These are phyloP conservation scores for Xylaria sp. DNA, from an alignment of 2,329 filamentous ascomycete genomes.

Conservation along the genomic window DNA sequence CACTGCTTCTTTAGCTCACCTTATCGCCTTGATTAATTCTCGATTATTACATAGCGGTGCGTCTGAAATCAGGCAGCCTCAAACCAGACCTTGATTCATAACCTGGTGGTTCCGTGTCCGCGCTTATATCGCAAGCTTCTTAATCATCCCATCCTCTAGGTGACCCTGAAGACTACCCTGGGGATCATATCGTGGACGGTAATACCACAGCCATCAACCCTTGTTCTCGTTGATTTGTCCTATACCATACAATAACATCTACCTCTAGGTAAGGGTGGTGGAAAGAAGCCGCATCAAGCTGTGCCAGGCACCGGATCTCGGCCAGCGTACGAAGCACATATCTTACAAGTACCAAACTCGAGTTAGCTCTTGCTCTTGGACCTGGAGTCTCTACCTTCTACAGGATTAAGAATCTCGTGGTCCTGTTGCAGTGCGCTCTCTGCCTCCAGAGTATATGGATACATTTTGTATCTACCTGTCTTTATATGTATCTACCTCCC, in stretches of 20 bases:
- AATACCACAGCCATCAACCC: conserved; percentile 23
- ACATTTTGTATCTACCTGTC: neutral
- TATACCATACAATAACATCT: conserved; percentile 26
- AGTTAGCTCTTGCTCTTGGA: conserved; percentile 4
- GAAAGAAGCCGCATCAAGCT: conserved; percentile 22
- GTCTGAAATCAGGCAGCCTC: conserved; percentile 36
- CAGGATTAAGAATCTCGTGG: neutral
- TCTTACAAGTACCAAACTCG: conserved; percentile 1
- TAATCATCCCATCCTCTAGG: conserved; percentile 35
- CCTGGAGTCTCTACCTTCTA: neutral
- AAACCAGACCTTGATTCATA: conserved; percentile 37
- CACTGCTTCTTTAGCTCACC: conserved; percentile 30
- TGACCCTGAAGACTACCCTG: conserved; percentile 11
- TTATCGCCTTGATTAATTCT: conserved; percentile 27
- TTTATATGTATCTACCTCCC: neutral
- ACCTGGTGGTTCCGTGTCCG: conserved; percentile 42
- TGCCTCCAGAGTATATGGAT: neutral
- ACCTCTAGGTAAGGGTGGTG: conserved; percentile 20
- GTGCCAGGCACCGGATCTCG: conserved; percentile 18
- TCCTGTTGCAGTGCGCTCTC: neutral
- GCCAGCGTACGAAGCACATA: conserved; percentile 18
- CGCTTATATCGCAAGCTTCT: conserved; percentile 40
- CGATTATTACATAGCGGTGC: conserved; percentile 16
- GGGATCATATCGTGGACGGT: conserved; percentile 9
- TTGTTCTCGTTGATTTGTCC: conserved; percentile 32